Base-by-base conservation (phyloP, 257 asterid genomes). In the Scutellaria minor region DNA sequence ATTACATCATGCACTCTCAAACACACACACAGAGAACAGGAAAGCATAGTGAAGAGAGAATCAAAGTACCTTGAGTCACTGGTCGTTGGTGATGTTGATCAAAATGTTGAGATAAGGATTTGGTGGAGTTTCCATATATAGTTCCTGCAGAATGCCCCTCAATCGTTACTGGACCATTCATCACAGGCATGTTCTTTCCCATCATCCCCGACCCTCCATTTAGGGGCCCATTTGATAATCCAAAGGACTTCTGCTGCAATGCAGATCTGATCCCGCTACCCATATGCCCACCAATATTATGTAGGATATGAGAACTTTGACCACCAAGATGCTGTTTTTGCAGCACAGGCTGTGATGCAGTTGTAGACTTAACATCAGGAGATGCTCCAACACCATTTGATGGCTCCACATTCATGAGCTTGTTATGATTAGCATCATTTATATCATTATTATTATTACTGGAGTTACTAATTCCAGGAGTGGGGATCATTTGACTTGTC, bases 401-500 rank as follows among this genome's bases (percentile, higher is more conserved):
- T 77, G 89, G 70, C 39, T 85, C 96, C 82, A 84, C 64, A 72
- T 85, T 90, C 85, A 81, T 75, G 76, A 82, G 74, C 31, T 83
- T 64, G 66, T 80, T 91, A 75, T 75, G 83, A 70, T 76, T 84
- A 80, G 70, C 75, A 76, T 73, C 83, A 76, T 83, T 85, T 40
- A 82, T 52, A 27, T 76, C 85, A 73, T 76, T 86, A 74, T 57
- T 57, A 40, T 39, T 82, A 8, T 14, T 82, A 66, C 52, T 82
- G 40, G 89, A 59, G 74, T 79, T 88, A 80, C 73, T 86, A 65
- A 88, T 83, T 72, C 99, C 99, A 78, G 98, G 97, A 61, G 99
- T 90, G 6, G 99, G 97, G 52, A 95, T 95, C 98, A 92, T 95
- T 83, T 92, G 99, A 79, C 92, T 86, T n/a, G 90, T 61, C 88